Conservation (phyloP, 2,329 filamentous ascomycete genomes). For the Aschersonia sp. region DNA sequence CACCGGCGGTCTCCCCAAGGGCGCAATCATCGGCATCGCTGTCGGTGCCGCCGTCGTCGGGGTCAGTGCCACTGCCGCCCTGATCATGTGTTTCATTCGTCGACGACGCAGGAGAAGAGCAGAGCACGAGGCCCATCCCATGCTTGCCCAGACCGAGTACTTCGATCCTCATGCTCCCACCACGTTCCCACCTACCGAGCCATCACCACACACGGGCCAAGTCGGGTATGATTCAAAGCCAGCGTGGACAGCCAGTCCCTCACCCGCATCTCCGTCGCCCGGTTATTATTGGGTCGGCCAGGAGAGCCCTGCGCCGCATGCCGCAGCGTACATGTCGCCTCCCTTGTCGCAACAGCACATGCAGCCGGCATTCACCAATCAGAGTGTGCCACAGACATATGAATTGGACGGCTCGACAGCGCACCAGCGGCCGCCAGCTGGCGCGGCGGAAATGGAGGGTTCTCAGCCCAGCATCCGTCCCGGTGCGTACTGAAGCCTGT, state of each 20-base stretch:
- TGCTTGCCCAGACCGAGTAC: constrained; percentile 11
- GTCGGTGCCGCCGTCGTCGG: constrained; percentile 19
- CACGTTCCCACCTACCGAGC: constrained; percentile 9
- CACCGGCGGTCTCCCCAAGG: constrained; percentile 15
- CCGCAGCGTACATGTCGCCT: background rate
- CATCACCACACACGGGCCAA: constrained; percentile 6
- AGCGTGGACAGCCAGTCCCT: constrained; percentile 3
- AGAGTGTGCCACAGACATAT: background rate
- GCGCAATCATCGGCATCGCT: constrained; percentile 24
- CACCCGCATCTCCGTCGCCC: background rate
- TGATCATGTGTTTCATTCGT: constrained; percentile 11
- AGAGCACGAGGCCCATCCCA: constrained; percentile 14
- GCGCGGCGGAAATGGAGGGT: background rate
- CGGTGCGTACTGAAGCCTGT: no score
- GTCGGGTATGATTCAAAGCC: constrained; percentile 5
- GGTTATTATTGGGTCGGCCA: background rate
- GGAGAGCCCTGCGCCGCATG: no score
- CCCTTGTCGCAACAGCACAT: background rate
- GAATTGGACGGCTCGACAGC: constrained; percentile 10
- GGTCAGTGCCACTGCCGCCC: constrained; percentile 10
- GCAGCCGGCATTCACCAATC: background rate
- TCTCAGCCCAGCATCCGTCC: background rate
- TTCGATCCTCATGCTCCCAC: constrained; percentile 6
- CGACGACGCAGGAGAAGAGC: constrained; percentile 13
- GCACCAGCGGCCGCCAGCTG: no score